These are phyloP conservation scores for Paraconiothyrium sp. DNA, from an alignment of 2,329 filamentous ascomycete species.

Conservation along the genomic window DNA sequence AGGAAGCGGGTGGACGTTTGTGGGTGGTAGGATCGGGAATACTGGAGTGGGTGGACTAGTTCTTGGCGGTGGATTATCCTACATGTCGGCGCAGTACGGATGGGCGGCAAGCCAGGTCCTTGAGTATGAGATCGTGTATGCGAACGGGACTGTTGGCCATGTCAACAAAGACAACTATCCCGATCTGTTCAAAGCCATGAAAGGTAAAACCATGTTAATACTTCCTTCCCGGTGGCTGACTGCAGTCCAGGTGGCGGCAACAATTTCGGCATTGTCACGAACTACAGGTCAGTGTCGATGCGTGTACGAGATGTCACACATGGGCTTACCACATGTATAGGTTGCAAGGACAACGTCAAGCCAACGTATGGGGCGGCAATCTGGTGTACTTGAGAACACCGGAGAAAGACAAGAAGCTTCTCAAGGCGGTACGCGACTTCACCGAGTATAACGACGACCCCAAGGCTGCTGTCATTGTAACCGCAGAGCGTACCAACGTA, in stretches of 20 bases:
- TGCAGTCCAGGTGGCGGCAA: conserved; percentile 38
- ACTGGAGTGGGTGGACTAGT: conserved; percentile 60
- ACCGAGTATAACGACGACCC: conserved; percentile 62
- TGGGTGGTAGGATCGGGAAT: conserved; percentile 59
- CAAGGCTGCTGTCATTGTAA: conserved; percentile 44
- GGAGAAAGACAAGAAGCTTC: conserved; percentile 52
- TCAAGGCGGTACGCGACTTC: conserved; percentile 63
- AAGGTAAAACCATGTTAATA: conserved; percentile 20
- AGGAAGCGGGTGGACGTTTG: conserved; percentile 49
- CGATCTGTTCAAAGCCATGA: conserved; percentile 50
- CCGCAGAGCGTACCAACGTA: conserved; percentile 39
- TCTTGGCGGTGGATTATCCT: conserved; percentile 53
- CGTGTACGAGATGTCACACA: not conserved
- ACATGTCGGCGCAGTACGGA: conserved; percentile 55
- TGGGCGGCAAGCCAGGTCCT: conserved; percentile 56
- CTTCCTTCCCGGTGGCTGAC: too few relatives aligned
- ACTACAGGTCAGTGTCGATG: conserved; percentile 6
- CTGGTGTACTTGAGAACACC: conserved; percentile 52
- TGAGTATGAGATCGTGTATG: conserved; percentile 59
- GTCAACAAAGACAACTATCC: conserved; percentile 35
- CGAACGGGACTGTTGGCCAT: conserved; percentile 52
- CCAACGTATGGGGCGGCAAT: conserved; percentile 59
- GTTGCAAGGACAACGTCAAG: conserved; percentile 34
- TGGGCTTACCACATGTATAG: not conserved
- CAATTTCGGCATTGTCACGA: conserved; percentile 53